Percentiles rank a stretch among this genome's conserved stretches.
These are phyloP conservation scores for Ascodesmis nigricans DNA, from an alignment of 495 filamentous ascomycete genomes.

Conservation along the genomic window DNA sequence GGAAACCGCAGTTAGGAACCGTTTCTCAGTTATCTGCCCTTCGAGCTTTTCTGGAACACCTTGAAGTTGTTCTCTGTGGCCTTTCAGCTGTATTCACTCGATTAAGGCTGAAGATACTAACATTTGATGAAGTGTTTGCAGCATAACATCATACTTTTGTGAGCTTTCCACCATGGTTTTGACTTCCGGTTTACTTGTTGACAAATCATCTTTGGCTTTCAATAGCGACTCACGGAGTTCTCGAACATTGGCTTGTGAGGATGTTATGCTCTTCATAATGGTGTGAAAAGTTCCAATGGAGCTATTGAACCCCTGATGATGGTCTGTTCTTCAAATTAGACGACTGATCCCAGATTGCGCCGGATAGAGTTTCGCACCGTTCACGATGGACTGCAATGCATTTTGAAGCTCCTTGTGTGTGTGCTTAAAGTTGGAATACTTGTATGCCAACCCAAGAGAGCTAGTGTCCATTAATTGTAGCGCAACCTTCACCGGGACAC, in stretches of 20 bases:
- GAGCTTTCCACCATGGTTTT: slow-evolving; percentile 68
- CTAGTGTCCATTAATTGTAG: slow-evolving; percentile 83
- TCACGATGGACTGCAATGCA: slow-evolving; percentile 84
- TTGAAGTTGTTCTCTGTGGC: slow-evolving; percentile 64
- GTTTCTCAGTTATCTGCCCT: slow-evolving; percentile 82
- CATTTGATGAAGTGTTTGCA: slow-evolving; percentile 64
- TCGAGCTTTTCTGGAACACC: slow-evolving; percentile 83
- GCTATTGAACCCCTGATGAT: slow-evolving; percentile 97
- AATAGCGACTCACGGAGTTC: slow-evolving; percentile 59
- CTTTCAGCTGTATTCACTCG: no score
- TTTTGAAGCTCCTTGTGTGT: slow-evolving; percentile 69
- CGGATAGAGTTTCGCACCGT: slow-evolving; percentile 27
- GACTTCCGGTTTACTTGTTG: slow-evolving; percentile 74
- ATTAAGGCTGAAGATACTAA: slow-evolving; percentile 16
- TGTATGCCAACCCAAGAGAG: slow-evolving; percentile 71
- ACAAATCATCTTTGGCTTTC: slow-evolving; percentile 59
- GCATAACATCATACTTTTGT: slow-evolving; percentile 74
- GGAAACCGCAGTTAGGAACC: slow-evolving; percentile 80
- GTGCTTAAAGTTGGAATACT: slow-evolving; percentile 59
- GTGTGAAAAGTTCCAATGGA: slow-evolving; percentile 97
- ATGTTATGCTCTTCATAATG: slow-evolving; percentile 80
- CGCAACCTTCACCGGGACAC: slow-evolving; percentile 78
- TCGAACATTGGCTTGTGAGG: slow-evolving; percentile 67
- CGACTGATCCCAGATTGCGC: slow-evolving; percentile 6
- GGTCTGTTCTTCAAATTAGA: slow-evolving; percentile 32